Evolutionary conservation across 371 early-diverging fungal genomes (phyloP), one percentile per base, ranked within the genome.

Genomic region (Mucor racemosus): DNA sequence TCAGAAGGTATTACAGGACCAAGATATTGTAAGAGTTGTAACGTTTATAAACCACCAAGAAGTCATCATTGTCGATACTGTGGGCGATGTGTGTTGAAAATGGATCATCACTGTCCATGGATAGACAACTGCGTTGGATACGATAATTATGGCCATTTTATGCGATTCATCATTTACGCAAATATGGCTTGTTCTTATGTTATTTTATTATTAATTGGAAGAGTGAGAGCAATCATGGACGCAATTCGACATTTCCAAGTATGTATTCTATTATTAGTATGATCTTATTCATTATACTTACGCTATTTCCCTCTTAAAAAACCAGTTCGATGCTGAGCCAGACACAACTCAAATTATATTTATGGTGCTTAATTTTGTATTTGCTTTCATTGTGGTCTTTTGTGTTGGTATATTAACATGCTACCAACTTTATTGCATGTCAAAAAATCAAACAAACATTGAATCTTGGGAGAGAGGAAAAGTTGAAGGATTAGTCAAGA

Each of bases 41-140:
- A 87, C 34, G 73, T 62, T 0, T 90, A 85, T 73, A 95, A 95
- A 75, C 95, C 95, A n/a, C 93, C 94, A 5, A 80, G 95, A 55
- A 71, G 91, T 35, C 94, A 94, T 76, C 95, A 95, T 72, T 95
- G 95, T 77, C 78, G 89, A 14, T 84, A 88, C 50, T 95, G 95
- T 75, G 83, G 88, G 15, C 85, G 88, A 8, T 95, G 95, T 81
- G 90, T 95, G 31, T 83, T 94, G 38, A 95, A 93, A 71, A 94
- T 94, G 94, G 95, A 95, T 68, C 95, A 95, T 69, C 99, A 99
- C 73, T 99, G 99, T 73, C 97, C 97, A 0, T 99, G 99, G 95
- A 90, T 98, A 58, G 94, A 96, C 82, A 97, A 95, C 74, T 98
- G 99, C 81, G 94, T 98, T 34, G 99, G 99, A 5, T 85, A 92